These are phyloP conservation scores for Colletotrichum tropicicola DNA, from an alignment of 2,329 filamentous ascomycete genomes.

Conservation along the genomic window DNA sequence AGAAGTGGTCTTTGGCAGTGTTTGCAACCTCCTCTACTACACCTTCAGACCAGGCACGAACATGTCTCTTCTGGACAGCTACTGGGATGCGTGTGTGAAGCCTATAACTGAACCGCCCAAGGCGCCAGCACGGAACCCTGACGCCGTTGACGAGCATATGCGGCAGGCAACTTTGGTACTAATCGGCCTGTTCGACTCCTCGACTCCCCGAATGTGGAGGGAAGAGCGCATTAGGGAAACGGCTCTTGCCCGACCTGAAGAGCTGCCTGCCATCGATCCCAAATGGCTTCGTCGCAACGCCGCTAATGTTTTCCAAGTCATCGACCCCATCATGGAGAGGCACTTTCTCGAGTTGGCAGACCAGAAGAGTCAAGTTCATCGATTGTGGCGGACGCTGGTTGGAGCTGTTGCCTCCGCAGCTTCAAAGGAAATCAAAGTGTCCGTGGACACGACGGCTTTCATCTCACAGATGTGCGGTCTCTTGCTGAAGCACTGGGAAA, in stretches of 20 bases:
- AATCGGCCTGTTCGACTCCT: constrained; percentile 72
- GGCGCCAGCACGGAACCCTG: constrained; percentile 42
- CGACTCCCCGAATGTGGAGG: constrained; percentile 72
- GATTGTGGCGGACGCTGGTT: constrained; percentile 70
- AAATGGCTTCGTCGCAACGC: constrained; percentile 87
- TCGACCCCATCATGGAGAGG: constrained; percentile 67
- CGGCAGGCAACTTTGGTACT: constrained; percentile 75
- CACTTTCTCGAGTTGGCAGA: constrained; percentile 71
- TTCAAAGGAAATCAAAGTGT: constrained; percentile 89
- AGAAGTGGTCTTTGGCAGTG: constrained; percentile 69
- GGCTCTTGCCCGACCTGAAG: constrained; percentile 69
- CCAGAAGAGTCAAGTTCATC: constrained; percentile 60
- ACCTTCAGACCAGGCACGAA: constrained; percentile 76
- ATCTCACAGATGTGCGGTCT: constrained; percentile 77
- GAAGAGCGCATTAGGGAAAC: constrained; percentile 74
- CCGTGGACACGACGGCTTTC: constrained; percentile 82
- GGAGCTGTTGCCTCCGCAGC: constrained; percentile 72
- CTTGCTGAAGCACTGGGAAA: constrained; percentile 74
- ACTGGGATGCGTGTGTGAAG: constrained; percentile 81
- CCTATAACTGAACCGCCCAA: constrained; percentile 56
- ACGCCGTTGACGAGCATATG: constrained; percentile 58
- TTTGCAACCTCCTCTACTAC: constrained; percentile 87
- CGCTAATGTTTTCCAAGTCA: constrained; percentile 68
- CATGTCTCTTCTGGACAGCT: constrained; percentile 72
- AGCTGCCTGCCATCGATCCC: constrained; percentile 84